Percentiles rank a stretch among this genome's conserved stretches.
These are phyloP conservation scores for Alternaria angustiovoidea DNA, from an alignment of 2,329 filamentous ascomycete genomes.

Conservation along the genomic window DNA sequence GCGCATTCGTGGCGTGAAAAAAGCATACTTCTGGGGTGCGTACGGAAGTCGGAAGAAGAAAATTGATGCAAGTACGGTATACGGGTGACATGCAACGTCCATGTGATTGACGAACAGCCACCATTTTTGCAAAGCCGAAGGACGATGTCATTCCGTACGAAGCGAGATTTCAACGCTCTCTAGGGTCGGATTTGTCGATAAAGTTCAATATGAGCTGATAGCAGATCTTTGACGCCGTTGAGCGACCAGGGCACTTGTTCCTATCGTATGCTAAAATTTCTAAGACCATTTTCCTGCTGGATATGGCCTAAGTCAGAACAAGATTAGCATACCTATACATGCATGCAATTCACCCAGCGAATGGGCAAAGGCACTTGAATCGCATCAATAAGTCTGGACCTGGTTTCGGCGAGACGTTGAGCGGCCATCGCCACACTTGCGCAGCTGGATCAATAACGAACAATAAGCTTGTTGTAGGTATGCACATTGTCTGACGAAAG, in stretches of 20 bases:
- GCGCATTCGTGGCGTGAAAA: slow-evolving; percentile 16
- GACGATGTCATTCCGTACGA: slow-evolving; percentile 13
- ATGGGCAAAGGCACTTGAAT: slow-evolving; percentile 6
- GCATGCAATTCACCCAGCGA: slow-evolving; percentile 15
- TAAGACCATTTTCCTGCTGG: slow-evolving; percentile 1
- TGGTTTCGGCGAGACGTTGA: slow-evolving; percentile 16
- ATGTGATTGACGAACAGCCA: slow-evolving; percentile 8
- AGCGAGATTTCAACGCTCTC: slow-evolving; percentile 17
- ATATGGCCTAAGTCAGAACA: neutral
- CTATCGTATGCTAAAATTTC: slow-evolving; percentile 8
- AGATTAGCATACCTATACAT: slow-evolving; percentile 2
- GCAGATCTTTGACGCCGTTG: slow-evolving; percentile 15
- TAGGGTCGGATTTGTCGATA: slow-evolving; percentile 12
- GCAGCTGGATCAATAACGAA: slow-evolving; percentile 18
- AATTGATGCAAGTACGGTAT: slow-evolving; percentile 15
- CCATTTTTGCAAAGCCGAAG: slow-evolving; percentile 4
- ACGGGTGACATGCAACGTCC: slow-evolving; percentile 10
- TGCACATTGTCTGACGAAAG: slow-evolving; percentile 16
- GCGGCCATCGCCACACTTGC: slow-evolving; percentile 16
- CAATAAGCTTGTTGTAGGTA: slow-evolving; percentile 9
- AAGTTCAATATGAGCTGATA: slow-evolving; percentile 15
- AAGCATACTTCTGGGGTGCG: slow-evolving; percentile 14
- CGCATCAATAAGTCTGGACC: slow-evolving; percentile 15
- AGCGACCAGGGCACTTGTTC: slow-evolving; percentile 15
- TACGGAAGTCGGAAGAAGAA: slow-evolving; percentile 19